Evolutionary conservation across 176 grass and related monocot genomes (phyloP).

Genomic region (Phoenix dactylifera): DNA sequence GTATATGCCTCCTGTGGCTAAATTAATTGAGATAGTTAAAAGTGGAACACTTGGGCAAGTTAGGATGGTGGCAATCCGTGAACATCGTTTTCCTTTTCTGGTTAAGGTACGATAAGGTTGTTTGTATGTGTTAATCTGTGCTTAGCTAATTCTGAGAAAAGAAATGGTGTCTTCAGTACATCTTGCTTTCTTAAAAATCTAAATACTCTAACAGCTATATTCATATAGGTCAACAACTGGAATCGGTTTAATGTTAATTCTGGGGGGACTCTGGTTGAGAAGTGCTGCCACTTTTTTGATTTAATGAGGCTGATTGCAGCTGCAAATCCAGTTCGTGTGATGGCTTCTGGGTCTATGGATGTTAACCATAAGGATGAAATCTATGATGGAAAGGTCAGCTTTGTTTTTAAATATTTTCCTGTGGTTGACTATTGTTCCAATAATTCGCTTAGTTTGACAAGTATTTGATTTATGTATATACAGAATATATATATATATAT

Average conservation of each 20-base stretch:
- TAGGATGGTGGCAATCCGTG: conserved; percentile 82
- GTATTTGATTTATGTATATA: no score
- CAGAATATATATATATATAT: no score
- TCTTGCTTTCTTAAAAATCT: no score
- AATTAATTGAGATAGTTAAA: conserved; percentile 78
- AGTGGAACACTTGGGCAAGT: conserved; percentile 61
- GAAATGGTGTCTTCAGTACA: no score
- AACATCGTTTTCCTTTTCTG: conserved; percentile 95
- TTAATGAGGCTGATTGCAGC: conserved; percentile 77
- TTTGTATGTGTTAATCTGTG: no score
- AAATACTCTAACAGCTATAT: neutral
- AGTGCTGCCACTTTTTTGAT: conserved; percentile 96
- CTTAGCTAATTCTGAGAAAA: no score
- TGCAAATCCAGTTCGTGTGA: conserved; percentile 85
- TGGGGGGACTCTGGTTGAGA: conserved; percentile 92
- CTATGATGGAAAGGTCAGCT: conserved; percentile 79
- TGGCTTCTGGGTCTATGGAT: conserved; percentile 93
- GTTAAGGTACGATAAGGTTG: conserved; percentile 53
- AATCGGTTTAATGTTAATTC: conserved; percentile 91
- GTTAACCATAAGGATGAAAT: conserved; percentile 88
- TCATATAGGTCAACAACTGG: conserved; percentile 80
- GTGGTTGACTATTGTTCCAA: no score
- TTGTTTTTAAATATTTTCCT: neutral
- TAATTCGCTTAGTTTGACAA: no score
- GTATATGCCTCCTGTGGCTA: conserved; percentile 92